phyloP scores from a whole-genome alignment of 306 rosid species.

The Lotus japonicus region DNA sequence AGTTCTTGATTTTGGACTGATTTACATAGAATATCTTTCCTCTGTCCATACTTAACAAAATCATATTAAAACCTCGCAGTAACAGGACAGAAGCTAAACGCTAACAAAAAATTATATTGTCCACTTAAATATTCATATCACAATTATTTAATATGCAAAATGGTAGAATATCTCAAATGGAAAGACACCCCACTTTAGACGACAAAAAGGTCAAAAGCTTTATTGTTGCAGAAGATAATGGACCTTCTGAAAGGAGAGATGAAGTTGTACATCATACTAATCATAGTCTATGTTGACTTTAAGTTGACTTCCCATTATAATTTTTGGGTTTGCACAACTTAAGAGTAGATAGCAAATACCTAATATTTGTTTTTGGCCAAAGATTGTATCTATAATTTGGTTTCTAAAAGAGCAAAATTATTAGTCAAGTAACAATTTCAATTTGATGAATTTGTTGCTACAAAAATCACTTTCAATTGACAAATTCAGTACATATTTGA shows the following conservation, averaged over 20 bases:
- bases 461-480: no score
- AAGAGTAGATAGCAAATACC: no score
- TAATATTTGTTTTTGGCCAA: no score
- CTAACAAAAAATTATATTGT: background rate
- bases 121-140: background rate
- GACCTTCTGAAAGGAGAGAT: background rate
- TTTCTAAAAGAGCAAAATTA: no score
- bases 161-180: background rate
- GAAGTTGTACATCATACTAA: background rate
- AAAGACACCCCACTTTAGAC: background rate
- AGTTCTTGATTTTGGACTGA: background rate
- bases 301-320: background rate
- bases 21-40: background rate
- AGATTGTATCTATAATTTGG: no score
- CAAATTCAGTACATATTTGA: no score
- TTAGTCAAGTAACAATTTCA: no score
- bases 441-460: no score
- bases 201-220: background rate
- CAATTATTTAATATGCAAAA: background rate
- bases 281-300: background rate
- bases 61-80: background rate
- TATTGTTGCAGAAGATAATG: background rate
- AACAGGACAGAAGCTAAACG: background rate
- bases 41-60: background rate
- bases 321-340: background rate